A percentile compares a stretch with the other conserved stretches of the same genome.
phyloP scores from a whole-genome alignment of 306 rosid genomes.

The Psophocarpus tetragonolobus region DNA sequence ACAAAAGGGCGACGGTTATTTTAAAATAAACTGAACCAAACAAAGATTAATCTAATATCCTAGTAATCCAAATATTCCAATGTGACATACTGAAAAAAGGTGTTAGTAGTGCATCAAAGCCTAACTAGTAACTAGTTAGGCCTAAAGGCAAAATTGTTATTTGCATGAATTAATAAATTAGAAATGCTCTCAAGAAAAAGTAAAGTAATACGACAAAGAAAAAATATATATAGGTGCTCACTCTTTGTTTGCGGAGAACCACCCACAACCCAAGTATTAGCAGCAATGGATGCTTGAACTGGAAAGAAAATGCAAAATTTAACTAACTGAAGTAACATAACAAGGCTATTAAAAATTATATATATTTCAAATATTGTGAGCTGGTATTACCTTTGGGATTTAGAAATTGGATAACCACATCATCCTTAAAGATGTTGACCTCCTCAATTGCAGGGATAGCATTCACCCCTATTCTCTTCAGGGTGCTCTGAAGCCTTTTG shows the following conservation, averaged over 20 bases:
- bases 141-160: no score
- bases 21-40: no score
- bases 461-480: slow-evolving; percentile 93
- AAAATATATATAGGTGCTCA: slow-evolving; percentile 30
- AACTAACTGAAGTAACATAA: background rate
- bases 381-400: slow-evolving; percentile 69
- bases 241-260: slow-evolving; percentile 93
- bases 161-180: no score
- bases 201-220: background rate
- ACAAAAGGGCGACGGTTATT: no score
- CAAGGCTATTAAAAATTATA: background rate
- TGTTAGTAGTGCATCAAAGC: background rate
- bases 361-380: background rate
- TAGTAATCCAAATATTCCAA: no score
- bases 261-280: slow-evolving; percentile 97
- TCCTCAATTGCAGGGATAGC: slow-evolving; percentile 92
- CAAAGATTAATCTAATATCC: no score
- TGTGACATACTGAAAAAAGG: no score
- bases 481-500: slow-evolving; percentile 89
- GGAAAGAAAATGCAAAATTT: slow-evolving; percentile 27
- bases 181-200: background rate
- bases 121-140: background rate
- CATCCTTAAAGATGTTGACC: slow-evolving; percentile 91
- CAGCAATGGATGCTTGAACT: slow-evolving; percentile 97
- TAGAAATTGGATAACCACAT: slow-evolving; percentile 77